phyloP scores from a whole-genome alignment of 2,329 filamentous ascomycete genomes.

The Venturia pyrina region DNA sequence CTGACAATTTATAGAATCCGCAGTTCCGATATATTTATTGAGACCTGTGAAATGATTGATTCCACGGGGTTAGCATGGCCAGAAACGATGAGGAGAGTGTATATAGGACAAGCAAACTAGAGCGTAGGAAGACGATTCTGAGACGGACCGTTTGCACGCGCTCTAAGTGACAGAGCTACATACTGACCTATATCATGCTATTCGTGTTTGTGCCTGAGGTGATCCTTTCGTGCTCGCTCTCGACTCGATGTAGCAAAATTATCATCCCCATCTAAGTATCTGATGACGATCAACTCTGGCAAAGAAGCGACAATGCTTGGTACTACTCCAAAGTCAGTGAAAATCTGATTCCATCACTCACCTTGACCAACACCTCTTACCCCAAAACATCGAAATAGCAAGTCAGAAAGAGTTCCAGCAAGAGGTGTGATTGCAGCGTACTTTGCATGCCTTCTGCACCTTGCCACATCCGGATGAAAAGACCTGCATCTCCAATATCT shows the following conservation, averaged over 20 bases:
- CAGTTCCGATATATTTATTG: constrained; percentile 18
- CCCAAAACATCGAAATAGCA: too few relatives aligned
- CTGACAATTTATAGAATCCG: constrained; percentile 14
- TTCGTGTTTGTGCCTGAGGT: too few relatives aligned
- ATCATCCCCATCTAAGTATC: neutral
- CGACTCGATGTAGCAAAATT: neutral
- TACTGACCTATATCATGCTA: too few relatives aligned
- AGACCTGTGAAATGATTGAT: neutral
- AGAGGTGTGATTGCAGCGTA: neutral
- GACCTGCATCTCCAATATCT: neutral
- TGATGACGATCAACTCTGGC: neutral
- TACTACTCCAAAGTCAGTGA: neutral
- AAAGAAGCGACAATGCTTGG: neutral
- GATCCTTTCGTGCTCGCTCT: neutral
- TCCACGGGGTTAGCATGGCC: neutral
- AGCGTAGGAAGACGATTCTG: too few relatives aligned
- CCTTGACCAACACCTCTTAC: neutral
- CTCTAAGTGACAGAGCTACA: too few relatives aligned
- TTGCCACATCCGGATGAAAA: neutral
- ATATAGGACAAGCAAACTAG: too few relatives aligned
- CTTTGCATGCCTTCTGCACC: neutral
- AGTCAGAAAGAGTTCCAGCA: too few relatives aligned
- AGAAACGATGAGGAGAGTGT: neutral
- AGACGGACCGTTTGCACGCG: neutral
- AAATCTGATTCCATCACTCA: neutral